phyloP scores from a whole-genome alignment of 495 filamentous ascomycete species.

The Hyaloscypha hepaticicola region DNA sequence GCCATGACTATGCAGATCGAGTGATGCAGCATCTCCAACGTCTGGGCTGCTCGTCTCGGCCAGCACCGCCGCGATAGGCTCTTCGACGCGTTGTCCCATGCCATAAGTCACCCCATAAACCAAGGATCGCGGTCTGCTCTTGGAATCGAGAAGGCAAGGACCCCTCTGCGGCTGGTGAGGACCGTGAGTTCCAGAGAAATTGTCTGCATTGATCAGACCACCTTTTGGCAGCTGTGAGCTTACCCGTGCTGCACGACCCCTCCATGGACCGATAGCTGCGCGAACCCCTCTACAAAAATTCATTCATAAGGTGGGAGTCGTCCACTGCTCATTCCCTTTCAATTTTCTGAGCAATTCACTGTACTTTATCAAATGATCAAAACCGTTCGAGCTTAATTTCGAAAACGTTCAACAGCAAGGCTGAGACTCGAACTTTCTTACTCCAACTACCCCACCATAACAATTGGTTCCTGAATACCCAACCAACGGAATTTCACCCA shows the following conservation, averaged over 20 bases:
- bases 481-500: background rate
- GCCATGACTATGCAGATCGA: background rate
- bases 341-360: background rate
- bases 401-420: slow-evolving; percentile 2
- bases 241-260: slow-evolving; percentile 16
- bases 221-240: slow-evolving; percentile 9
- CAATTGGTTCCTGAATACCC: background rate
- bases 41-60: background rate
- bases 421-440: background rate
- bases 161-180: background rate
- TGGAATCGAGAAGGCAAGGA: slow-evolving; percentile 9
- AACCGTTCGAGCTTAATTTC: background rate
- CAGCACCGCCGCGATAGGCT: background rate
- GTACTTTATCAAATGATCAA: slow-evolving; percentile 1
- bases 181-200: background rate
- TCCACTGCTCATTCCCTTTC: background rate
- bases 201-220: slow-evolving; percentile 11
- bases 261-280: slow-evolving; percentile 3
- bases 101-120: slow-evolving; percentile 17
- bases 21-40: background rate
- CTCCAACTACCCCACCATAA: background rate
- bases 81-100: background rate
- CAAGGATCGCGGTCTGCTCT: slow-evolving; percentile 7
- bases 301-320: slow-evolving; percentile 13
- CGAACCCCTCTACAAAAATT: slow-evolving; percentile 8